A percentile compares a stretch with the other conserved stretches of the same genome.
These are phyloP conservation scores for Martensiomyces pterosporus DNA, from an alignment of 192 early-diverging fungal species.

Conservation along the genomic window DNA sequence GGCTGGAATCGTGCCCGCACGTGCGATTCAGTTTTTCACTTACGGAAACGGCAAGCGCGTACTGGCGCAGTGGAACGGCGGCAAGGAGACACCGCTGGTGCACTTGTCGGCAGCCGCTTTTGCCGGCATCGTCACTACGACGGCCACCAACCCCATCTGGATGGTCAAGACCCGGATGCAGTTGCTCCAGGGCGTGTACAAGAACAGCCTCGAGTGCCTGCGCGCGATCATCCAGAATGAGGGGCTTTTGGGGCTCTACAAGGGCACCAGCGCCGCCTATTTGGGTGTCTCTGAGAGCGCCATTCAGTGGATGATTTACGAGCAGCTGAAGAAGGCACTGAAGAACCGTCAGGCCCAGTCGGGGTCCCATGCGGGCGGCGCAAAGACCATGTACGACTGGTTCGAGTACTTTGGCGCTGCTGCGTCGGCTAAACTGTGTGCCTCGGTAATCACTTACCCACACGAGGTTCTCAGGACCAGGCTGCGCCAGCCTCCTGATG, in stretches of 20 bases:
- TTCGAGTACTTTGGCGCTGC: slow-evolving; percentile 79
- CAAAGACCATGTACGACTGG: slow-evolving; percentile 63
- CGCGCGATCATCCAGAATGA: slow-evolving; percentile 67
- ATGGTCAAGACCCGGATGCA: slow-evolving; percentile 96
- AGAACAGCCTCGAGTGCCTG: slow-evolving; percentile 76
- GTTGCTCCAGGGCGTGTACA: slow-evolving; percentile 66
- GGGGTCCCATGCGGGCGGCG: too few relatives aligned
- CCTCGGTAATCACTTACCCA: slow-evolving; percentile 86
- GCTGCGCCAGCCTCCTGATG: slow-evolving; percentile 73
- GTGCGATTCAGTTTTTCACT: slow-evolving; percentile 89
- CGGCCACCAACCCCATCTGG: slow-evolving; percentile 96
- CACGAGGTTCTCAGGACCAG: slow-evolving; percentile 95
- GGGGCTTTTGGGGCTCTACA: slow-evolving; percentile 80
- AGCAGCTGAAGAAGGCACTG: slow-evolving; percentile 72
- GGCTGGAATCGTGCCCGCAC: slow-evolving; percentile 90
- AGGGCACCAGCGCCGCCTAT: slow-evolving; percentile 86
- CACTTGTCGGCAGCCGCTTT: slow-evolving; percentile 75
- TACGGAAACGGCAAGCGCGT: slow-evolving; percentile 87
- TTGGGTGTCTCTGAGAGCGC: slow-evolving; percentile 85
- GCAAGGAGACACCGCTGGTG: slow-evolving; percentile 71
- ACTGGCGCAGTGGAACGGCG: slow-evolving; percentile 70
- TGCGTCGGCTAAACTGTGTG: slow-evolving; percentile 79
- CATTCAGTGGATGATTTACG: slow-evolving; percentile 96
- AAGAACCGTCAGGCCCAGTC: slow-evolving; percentile 5
- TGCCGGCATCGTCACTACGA: slow-evolving; percentile 72